Evolutionary conservation across 2,329 filamentous ascomycete genomes (phyloP).

Genomic region (Macrophomina tecta): DNA sequence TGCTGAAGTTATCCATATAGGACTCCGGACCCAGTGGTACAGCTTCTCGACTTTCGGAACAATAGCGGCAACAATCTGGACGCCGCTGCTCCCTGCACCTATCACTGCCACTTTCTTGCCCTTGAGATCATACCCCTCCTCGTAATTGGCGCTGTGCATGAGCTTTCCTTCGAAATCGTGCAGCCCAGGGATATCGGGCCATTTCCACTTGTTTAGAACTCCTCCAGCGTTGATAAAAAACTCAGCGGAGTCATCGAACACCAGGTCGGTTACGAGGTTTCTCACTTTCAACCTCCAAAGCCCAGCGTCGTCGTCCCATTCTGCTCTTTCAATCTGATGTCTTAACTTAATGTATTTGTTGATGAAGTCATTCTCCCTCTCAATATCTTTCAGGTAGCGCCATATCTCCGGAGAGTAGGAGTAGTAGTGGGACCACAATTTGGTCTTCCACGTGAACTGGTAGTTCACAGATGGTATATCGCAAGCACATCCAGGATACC

Average conservation of each 20-base stretch:
- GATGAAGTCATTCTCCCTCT: slow-evolving; percentile 52
- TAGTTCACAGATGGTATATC: slow-evolving; percentile 56
- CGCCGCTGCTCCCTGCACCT: slow-evolving; percentile 52
- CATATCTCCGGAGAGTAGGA: slow-evolving; percentile 55
- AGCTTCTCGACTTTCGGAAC: slow-evolving; percentile 54
- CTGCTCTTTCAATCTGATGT: slow-evolving; percentile 53
- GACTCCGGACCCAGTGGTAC: slow-evolving; percentile 54
- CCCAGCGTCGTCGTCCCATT: slow-evolving; percentile 57
- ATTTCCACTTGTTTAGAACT: slow-evolving; percentile 49
- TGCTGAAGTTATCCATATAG: slow-evolving; percentile 43
- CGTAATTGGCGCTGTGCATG: slow-evolving; percentile 55
- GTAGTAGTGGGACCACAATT: slow-evolving; percentile 56
- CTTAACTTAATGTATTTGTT: slow-evolving; percentile 61
- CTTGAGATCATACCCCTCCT: slow-evolving; percentile 51
- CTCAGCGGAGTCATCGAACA: slow-evolving; percentile 49
- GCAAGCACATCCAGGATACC: slow-evolving; percentile 50
- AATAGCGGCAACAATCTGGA: slow-evolving; percentile 56
- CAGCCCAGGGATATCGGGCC: slow-evolving; percentile 50
- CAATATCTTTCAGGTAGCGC: slow-evolving; percentile 57
- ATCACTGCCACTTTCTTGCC: slow-evolving; percentile 53
- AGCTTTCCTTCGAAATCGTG: slow-evolving; percentile 54
- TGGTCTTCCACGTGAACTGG: slow-evolving; percentile 49
- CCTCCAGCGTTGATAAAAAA: slow-evolving; percentile 53
- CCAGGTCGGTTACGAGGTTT: slow-evolving; percentile 46
- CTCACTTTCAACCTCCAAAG: slow-evolving; percentile 55